Conservation (phyloP, 768 basidiomycete genomes). For the Lentinula sp. region DNA sequence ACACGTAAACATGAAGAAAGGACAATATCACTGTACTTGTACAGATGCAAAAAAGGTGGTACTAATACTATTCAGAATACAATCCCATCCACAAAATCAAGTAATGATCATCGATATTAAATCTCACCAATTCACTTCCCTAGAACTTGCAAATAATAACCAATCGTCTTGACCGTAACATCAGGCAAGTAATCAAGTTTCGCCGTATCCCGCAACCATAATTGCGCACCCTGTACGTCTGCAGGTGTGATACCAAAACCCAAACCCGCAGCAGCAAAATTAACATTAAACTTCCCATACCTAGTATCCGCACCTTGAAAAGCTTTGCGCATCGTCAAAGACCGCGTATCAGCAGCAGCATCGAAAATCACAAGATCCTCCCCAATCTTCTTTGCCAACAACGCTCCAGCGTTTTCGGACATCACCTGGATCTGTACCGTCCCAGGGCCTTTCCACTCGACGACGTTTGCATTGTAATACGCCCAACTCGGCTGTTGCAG, state of each 20-base stretch:
- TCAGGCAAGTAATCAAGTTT: background rate
- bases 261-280: background rate
- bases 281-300: background rate
- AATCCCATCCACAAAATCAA: too few relatives aligned
- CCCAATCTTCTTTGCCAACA: background rate
- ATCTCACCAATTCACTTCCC: too few relatives aligned
- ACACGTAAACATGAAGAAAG: too few relatives aligned
- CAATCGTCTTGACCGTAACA: background rate
- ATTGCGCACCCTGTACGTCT: background rate
- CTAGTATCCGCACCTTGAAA: background rate
- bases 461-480: background rate
- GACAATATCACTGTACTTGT: too few relatives aligned
- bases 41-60: conserved; percentile 4
- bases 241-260: background rate
- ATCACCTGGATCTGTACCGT: background rate
- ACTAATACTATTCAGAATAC: background rate
- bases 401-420: background rate
- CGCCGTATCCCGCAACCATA: background rate
- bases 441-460: background rate
- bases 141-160: background rate
- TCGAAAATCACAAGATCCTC: background rate
- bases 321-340: background rate
- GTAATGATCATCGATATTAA: too few relatives aligned
- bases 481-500: background rate
- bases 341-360: background rate